Percentiles rank a stretch among this genome's conserved stretches.
Evolutionary conservation across 768 basidiomycete species (phyloP).

Genomic region (Sarcodon sp.): DNA sequence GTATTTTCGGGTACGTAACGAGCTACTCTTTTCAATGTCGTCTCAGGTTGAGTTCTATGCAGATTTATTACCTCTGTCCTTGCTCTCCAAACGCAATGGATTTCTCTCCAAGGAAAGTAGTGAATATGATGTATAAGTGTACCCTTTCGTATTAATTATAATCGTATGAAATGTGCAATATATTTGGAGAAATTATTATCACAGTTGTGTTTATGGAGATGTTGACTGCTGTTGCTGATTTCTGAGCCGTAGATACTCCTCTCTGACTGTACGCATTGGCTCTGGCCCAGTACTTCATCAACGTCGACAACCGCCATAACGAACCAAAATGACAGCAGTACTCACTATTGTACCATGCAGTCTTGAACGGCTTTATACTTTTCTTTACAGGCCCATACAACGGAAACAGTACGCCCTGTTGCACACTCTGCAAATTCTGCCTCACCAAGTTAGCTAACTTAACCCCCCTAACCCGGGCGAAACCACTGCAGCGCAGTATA

Average conservation of each 20-base stretch:
- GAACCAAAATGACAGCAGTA: conserved; percentile 4
- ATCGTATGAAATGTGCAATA: neutral
- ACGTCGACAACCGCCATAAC: neutral
- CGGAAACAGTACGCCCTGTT: conserved; percentile 66
- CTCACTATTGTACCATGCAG: conserved; percentile 75
- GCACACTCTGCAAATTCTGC: conserved; percentile 82
- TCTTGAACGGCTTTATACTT: conserved; percentile 59
- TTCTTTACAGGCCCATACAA: conserved; percentile 73
- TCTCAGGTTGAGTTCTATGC: too few species aligned
- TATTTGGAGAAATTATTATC: neutral
- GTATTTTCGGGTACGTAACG: conserved; percentile 74
- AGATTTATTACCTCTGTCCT: conserved; percentile 21
- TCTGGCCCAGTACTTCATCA: conserved; percentile 52
- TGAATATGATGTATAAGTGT: neutral
- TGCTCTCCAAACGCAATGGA: conserved; percentile 58
- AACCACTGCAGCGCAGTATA: neutral
- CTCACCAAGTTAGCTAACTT: neutral
- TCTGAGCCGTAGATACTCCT: conserved; percentile 62
- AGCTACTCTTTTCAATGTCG: conserved; percentile 19
- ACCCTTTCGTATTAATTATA: neutral
- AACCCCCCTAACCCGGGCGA: neutral
- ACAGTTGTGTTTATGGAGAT: conserved; percentile 2
- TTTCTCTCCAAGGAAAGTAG: conserved; percentile 26
- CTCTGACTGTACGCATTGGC: conserved; percentile 58
- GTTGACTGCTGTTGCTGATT: conserved; percentile 18